Percentiles rank a stretch among this genome's conserved stretches.
Conservation (phyloP, 2,329 filamentous ascomycete species). For the Botryotinia convoluta region DNA sequence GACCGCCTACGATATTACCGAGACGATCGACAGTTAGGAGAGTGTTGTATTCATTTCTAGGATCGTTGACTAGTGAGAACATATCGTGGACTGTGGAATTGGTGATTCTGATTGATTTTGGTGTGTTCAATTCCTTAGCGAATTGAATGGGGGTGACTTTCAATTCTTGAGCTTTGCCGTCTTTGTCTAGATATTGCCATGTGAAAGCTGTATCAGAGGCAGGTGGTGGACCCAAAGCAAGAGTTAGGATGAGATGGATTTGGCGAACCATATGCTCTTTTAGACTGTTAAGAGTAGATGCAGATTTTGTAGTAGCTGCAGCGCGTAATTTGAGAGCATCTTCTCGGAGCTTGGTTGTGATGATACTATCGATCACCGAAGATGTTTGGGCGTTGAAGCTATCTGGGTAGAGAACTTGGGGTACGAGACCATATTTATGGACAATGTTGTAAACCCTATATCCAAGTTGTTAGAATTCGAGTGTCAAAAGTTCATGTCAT, state of each 20-base stretch:
- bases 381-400: conserved; percentile 75
- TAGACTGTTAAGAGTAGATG: conserved; percentile 33
- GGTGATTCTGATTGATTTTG: conserved; percentile 55
- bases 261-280: conserved; percentile 78
- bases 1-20: conserved; percentile 77
- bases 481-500: background rate
- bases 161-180: conserved; percentile 61
- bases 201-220: conserved; percentile 65
- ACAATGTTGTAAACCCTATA: conserved; percentile 73
- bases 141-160: conserved; percentile 68
- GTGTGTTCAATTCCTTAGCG: conserved; percentile 62
- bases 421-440: conserved; percentile 83
- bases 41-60: conserved; percentile 69
- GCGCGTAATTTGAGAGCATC: conserved; percentile 71
- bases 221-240: conserved; percentile 79
- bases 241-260: conserved; percentile 75
- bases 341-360: conserved; percentile 86
- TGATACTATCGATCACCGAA: conserved; percentile 64
- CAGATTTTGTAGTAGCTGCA: conserved; percentile 42
- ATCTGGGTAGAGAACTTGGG: conserved; percentile 78
- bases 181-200: conserved; percentile 76
- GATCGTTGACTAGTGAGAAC: conserved; percentile 83
- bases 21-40: conserved; percentile 75
- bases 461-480: background rate
- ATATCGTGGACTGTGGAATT: conserved; percentile 63